Conservation (phyloP, 768 basidiomycete species). For the Mycena vitilis region DNA sequence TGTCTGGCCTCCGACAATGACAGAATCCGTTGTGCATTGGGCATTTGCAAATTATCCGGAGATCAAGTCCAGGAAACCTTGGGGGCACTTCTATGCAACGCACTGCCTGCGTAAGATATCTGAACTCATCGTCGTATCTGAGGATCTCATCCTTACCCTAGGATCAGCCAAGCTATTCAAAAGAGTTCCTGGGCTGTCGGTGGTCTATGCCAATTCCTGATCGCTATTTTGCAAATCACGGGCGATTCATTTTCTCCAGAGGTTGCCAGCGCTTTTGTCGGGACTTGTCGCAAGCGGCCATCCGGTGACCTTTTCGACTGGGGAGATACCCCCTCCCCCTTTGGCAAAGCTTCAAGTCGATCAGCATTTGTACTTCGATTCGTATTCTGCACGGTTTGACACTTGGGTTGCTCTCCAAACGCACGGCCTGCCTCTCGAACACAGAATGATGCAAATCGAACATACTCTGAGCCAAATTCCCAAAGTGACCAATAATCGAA, state of each 20-base stretch:
- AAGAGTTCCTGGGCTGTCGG: too few relatives aligned
- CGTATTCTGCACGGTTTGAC: neutral
- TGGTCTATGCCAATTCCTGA: conserved; percentile 2
- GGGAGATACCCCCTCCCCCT: neutral
- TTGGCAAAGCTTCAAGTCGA: conserved; percentile 3
- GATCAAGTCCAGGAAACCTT: neutral
- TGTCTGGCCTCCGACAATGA: neutral
- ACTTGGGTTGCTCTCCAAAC: neutral
- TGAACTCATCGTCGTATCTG: neutral
- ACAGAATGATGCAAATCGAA: conserved; percentile 4
- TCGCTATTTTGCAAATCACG: neutral
- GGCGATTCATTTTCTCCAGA: conserved; percentile 2
- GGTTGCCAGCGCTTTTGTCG: neutral
- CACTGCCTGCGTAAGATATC: neutral
- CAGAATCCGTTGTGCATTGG: neutral
- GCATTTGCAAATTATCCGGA: neutral
- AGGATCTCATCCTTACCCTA: neutral
- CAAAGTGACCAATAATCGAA: neutral
- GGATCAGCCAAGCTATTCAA: neutral
- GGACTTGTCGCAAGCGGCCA: neutral
- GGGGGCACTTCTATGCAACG: neutral
- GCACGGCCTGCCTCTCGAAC: neutral
- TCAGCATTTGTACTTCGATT: too few relatives aligned
- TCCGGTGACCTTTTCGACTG: neutral
- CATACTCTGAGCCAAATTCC: neutral